These are phyloP conservation scores for Ceratobasidium sp. DNA, from an alignment of 1,284 basidiomycete species.

Conservation along the genomic window DNA sequence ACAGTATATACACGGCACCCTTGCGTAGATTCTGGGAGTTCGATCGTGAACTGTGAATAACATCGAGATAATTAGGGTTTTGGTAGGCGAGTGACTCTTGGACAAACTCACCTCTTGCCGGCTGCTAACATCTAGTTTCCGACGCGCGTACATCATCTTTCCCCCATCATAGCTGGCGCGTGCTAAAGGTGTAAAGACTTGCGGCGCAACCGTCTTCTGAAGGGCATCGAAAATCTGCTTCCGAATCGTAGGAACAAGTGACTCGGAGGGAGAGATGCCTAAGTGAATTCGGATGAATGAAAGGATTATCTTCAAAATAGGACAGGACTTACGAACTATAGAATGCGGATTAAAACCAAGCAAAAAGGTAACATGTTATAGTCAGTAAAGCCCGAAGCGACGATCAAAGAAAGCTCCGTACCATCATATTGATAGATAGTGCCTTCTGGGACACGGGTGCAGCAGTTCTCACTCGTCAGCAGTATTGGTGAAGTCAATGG, in stretches of 20 bases:
- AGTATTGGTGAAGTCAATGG: constrained; percentile 36
- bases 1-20: constrained; percentile 18
- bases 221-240: constrained; percentile 35
- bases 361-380: background rate
- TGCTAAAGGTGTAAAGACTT: constrained; percentile 33
- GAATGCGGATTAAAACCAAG: background rate
- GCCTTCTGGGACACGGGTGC: constrained; percentile 7
- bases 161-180: constrained; percentile 29
- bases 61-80: background rate
- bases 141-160: constrained; percentile 38
- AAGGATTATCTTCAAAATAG: background rate
- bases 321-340: constrained; percentile 34
- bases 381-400: background rate
- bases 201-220: constrained; percentile 29
- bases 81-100: background rate
- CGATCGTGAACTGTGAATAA: constrained; percentile 18
- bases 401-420: background rate
- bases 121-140: constrained; percentile 34
- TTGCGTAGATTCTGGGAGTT: constrained; percentile 11
- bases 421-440: constrained; percentile 44
- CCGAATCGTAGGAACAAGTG: constrained; percentile 16
- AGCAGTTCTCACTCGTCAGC: constrained; percentile 33
- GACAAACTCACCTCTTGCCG: constrained; percentile 16
- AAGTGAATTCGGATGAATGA: background rate
- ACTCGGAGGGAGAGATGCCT: constrained; percentile 32